These are phyloP conservation scores for Dipteronia sinensis DNA, from an alignment of 345 rosid genomes.

Conservation along the genomic window DNA sequence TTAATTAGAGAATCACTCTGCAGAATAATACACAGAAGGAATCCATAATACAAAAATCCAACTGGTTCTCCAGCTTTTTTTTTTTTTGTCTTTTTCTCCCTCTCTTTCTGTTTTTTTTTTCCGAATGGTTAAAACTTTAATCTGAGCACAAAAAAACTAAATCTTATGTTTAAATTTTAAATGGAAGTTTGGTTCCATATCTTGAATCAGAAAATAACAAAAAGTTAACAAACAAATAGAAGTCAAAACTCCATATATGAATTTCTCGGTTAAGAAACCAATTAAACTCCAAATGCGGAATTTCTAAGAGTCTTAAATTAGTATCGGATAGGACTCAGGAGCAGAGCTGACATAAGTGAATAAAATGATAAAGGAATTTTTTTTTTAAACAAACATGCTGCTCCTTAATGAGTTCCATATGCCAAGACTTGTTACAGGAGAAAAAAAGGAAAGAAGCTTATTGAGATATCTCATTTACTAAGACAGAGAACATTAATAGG, in stretches of 20 bases:
- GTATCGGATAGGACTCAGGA: not conserved
- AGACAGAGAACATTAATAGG: not conserved
- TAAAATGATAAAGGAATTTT: not conserved
- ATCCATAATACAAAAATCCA: slow-evolving; percentile 7
- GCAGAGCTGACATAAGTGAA: not conserved
- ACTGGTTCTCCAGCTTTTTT: not conserved
- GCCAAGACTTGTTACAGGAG: not conserved
- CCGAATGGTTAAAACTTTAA: too few species aligned
- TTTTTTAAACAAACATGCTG: not conserved
- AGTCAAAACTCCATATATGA: not conserved
- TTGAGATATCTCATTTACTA: not conserved
- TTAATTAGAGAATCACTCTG: slow-evolving; percentile 9
- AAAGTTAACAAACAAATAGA: not conserved
- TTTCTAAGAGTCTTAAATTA: slow-evolving; percentile 14
- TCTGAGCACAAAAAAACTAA: too few species aligned
- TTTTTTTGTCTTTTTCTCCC: not conserved
- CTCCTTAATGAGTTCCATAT: not conserved
- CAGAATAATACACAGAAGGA: not conserved
- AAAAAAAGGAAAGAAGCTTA: not conserved
- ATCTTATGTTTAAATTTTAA: not conserved
- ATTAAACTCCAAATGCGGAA: not conserved
- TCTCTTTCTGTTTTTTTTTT: not conserved
- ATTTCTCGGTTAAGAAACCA: not conserved
- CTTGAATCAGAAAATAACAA: not conserved
- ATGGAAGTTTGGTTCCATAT: not conserved